Base-by-base conservation (phyloP, 805 yeast genomes). In the Suhomyces sp. region DNA sequence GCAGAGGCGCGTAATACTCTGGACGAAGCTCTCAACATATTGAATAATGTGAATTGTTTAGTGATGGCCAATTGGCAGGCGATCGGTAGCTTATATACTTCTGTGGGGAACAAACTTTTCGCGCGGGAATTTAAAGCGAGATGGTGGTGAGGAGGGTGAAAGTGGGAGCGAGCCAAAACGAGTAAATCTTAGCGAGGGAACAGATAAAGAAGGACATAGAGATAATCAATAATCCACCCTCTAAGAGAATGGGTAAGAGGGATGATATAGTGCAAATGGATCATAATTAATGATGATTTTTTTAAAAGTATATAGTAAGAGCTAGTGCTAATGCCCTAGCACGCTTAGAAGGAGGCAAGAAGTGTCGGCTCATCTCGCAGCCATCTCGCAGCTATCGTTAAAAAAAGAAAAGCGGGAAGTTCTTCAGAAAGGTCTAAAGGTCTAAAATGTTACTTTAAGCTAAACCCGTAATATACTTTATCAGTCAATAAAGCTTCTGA, bases 1-100 rank as follows among this genome's bases (percentile, higher is more conserved):
- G 56, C 35, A 15, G 61, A 57, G 21, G 52, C 49, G 46, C 62
- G 63, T 41, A 53, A 33, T 21, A 56, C 57, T 43, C 57, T 50
- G 44, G 64, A 52, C 27, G 57, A 52, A 31, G 62, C 52, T 60
- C 63, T 62, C 57, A 62, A 61, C 67, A 63, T 63, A 25, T 39
- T 49, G 6, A 24, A 17, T 5, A 20, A n/a, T n/a, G 44, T n/a
- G n/a, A n/a, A n/a, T n/a, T n/a, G n/a, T n/a, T n/a, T n/a, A n/a
- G n/a, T n/a, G n/a, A n/a, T n/a, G n/a, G n/a, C n/a, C n/a, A n/a
- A n/a, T n/a, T n/a, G n/a, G n/a, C n/a, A 21, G 45, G 45, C 29
- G 45, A 43, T 13, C 20, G 10, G 43, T 4, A n/a, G 31, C 8
- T 19, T 40, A 40, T 40, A 40, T 40, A 40, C 44, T 40, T 37